Conservation (phyloP, 805 yeast genomes). For the Lipomyces sp. region DNA sequence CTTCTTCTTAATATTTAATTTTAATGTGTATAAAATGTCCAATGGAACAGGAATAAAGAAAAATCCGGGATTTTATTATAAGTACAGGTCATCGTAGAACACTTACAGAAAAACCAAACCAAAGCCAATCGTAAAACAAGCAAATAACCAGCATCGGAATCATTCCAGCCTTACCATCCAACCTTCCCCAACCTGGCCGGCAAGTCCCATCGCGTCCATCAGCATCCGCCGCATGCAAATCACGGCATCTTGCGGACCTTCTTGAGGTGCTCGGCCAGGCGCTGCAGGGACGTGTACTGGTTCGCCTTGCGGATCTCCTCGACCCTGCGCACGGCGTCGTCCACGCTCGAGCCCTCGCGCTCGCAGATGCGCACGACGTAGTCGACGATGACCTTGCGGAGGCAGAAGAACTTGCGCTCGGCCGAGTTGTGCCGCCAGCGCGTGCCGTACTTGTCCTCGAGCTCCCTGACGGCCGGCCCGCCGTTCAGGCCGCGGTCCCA, state of each 20-base stretch:
- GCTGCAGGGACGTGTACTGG: constrained; percentile 21
- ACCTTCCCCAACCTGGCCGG: too few relatives aligned
- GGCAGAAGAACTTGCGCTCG: constrained; percentile 27
- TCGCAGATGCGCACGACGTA: constrained; percentile 9
- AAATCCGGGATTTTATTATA: too few relatives aligned
- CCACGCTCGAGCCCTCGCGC: constrained; percentile 13
- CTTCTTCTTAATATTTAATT: too few relatives aligned
- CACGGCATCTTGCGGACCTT: constrained; percentile 4
- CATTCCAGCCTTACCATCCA: not conserved
- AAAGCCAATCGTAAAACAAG: not conserved
- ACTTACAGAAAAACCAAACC: too few relatives aligned
- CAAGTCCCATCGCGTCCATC: too few relatives aligned
- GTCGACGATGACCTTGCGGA: constrained; percentile 24
- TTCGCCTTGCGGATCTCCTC: constrained; percentile 21
- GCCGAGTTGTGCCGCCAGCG: constrained; percentile 24
- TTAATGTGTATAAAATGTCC: too few relatives aligned
- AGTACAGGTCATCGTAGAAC: too few relatives aligned
- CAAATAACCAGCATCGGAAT: not conserved
- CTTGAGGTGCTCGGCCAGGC: constrained; percentile 23
- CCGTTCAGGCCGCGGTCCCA: constrained; percentile 26
- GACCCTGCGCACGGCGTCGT: constrained; percentile 20
- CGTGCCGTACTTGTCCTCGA: constrained; percentile 24
- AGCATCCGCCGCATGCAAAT: too few relatives aligned
- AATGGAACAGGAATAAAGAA: too few relatives aligned
- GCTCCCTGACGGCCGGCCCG: constrained; percentile 21